A percentile compares a stretch with the other conserved stretches of the same genome.
Conservation (phyloP, 176 grass and related monocot genomes). For the Olyra latifolia region DNA sequence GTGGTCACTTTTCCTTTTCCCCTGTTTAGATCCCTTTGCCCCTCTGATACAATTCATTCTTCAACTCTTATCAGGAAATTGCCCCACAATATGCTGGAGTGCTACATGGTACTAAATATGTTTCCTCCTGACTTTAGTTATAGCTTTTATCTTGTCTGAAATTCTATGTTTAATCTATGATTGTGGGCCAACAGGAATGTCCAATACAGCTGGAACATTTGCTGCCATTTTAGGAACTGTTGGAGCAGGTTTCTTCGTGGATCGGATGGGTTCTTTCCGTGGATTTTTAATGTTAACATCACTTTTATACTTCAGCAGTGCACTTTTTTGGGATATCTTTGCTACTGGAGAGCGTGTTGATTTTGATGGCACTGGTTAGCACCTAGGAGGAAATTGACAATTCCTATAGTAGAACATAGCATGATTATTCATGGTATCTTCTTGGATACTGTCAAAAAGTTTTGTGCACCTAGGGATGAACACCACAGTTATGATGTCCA, state of each 20-base stretch:
- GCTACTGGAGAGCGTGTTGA: constrained; percentile 84
- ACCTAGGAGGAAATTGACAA: background rate
- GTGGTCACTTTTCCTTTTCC: background rate
- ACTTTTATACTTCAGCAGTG: constrained; percentile 75
- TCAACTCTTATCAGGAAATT: constrained; percentile 67
- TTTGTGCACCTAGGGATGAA: background rate
- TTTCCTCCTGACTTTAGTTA: background rate
- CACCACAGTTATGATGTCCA: background rate
- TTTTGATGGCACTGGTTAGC: constrained; percentile 56
- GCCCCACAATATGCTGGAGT: constrained; percentile 94
- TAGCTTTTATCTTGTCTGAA: background rate
- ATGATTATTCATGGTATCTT: constrained; percentile 27
- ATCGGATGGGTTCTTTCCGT: constrained; percentile 89
- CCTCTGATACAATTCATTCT: constrained; percentile 20
- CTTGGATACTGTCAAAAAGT: background rate
- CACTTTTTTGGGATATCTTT: constrained; percentile 93
- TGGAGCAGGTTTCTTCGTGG: constrained; percentile 95
- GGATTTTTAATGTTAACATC: constrained; percentile 87
- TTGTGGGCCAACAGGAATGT: constrained; percentile 65
- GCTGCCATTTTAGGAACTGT: constrained; percentile 92
- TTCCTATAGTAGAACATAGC: constrained; percentile 25
- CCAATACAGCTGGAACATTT: constrained; percentile 92
- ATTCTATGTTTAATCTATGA: constrained; percentile 18
- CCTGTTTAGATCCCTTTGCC: constrained; percentile 14
- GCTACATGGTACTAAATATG: constrained; percentile 66